These are phyloP conservation scores for Pseudopyricularia cyperi DNA, from an alignment of 2,329 filamentous ascomycete species.

Conservation along the genomic window DNA sequence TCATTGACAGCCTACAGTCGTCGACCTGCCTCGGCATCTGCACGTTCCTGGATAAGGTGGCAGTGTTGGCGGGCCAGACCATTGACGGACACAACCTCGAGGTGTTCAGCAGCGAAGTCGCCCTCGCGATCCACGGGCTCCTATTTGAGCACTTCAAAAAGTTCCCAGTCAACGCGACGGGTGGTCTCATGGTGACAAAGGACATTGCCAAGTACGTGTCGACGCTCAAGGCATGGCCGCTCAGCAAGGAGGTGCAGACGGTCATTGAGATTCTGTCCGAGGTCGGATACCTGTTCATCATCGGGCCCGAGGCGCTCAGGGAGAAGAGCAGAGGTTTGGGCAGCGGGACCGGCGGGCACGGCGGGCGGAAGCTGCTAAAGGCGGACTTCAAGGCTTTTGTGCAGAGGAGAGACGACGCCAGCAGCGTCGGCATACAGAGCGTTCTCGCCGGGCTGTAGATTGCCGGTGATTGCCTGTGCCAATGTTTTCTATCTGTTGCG, in stretches of 20 bases:
- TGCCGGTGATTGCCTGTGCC: conserved; percentile 1
- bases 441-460: conserved; percentile 11
- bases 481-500: neutral
- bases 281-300: conserved; percentile 91
- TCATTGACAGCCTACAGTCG: conserved; percentile 69
- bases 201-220: conserved; percentile 91
- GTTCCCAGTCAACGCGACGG: conserved; percentile 84
- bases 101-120: conserved; percentile 72
- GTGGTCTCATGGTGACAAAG: conserved; percentile 89
- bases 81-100: conserved; percentile 77
- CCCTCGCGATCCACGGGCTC: conserved; percentile 60
- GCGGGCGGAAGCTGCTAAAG: conserved; percentile 43
- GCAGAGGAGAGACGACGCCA: conserved; percentile 70
- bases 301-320: conserved; percentile 65
- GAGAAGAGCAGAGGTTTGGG: conserved; percentile 53
- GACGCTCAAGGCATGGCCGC: conserved; percentile 69
- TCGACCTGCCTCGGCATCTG: conserved; percentile 71
- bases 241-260: conserved; percentile 53
- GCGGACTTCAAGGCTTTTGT: conserved; percentile 75
- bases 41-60: conserved; percentile 61
- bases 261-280: conserved; percentile 80
- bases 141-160: conserved; percentile 90
- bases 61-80: conserved; percentile 49
- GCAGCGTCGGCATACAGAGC: conserved; percentile 35
- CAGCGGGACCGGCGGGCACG: conserved; percentile 23